These are phyloP conservation scores for Fusarium sulawesiense DNA, from an alignment of 2,329 filamentous ascomycete genomes.

Conservation along the genomic window DNA sequence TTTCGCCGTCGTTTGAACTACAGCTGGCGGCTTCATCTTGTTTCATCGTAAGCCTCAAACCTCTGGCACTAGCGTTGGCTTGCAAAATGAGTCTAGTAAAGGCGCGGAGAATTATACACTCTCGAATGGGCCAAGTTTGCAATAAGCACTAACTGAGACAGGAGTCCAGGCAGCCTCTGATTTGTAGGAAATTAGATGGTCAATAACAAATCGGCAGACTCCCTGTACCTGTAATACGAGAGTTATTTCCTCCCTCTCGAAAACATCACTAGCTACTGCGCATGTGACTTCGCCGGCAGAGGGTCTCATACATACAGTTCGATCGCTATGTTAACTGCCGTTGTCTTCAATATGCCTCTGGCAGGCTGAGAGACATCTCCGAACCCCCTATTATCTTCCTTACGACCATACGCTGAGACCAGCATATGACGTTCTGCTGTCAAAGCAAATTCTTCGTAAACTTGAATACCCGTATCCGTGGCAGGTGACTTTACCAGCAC, in stretches of 20 bases:
- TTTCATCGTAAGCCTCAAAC: constrained; percentile 33
- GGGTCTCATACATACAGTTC: not conserved
- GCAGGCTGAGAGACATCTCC: too few species aligned
- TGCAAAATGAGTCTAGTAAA: constrained; percentile 16
- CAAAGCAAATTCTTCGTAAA: not conserved
- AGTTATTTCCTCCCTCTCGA: constrained; percentile 4
- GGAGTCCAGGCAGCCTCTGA: not conserved
- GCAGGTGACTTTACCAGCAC: not conserved
- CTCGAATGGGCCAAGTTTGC: constrained; percentile 3
- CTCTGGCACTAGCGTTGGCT: constrained; percentile 7
- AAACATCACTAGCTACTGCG: not conserved
- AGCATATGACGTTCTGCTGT: not conserved
- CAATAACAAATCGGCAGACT: constrained; percentile 7
- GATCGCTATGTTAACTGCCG: not conserved
- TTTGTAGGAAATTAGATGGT: constrained; percentile 19
- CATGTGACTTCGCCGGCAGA: not conserved
- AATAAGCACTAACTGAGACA: constrained; percentile 25
- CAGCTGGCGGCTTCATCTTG: constrained; percentile 10
- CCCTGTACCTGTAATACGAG: constrained; percentile 14
- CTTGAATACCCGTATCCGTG: not conserved
- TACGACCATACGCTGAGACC: not conserved
- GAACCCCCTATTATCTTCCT: not conserved
- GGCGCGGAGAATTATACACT: constrained; percentile 52
- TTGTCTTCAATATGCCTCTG: not conserved
- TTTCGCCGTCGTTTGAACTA: constrained; percentile 9